Base-by-base conservation (phyloP, 331 rosid genomes). In the Quercus lobata region DNA sequence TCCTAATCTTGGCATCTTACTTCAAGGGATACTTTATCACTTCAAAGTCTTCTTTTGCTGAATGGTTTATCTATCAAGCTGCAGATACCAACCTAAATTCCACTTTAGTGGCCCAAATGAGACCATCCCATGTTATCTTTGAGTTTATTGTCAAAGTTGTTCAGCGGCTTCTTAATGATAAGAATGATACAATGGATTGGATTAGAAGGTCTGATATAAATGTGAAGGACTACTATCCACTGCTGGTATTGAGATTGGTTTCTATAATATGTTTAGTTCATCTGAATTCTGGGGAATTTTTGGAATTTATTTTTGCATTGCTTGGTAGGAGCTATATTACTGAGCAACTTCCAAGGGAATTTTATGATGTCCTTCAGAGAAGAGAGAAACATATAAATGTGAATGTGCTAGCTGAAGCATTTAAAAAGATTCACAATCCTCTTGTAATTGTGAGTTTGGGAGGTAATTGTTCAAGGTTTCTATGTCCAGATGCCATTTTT, bases 11-110 rank as follows among this genome's bases (percentile, higher is more conserved):
- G 63, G 78, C 82, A 55, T 84, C 81, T 7, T 63, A 60, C 76
- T 8, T 46, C 44, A 62, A 62, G 1, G 89, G 91, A 29, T 69
- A 54, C 75, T 75, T 87, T 35, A 72, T 86, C 80, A 78, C 92
- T 29, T 80, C 93, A 17, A 87, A 82, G 75, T 82, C 95, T 56
- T 85, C 85, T 55, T 90, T 91, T 69, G 62, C 74, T 56, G 97
- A 93, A 72, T 93, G 93, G 98, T 80, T 93, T 14, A 73, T 80
- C 49, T 68, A 69, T 81, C 82, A 78, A 15, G 84, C 81, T 56
- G 87, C 63, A 32, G 69, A 78, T 55, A 57, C 81, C 21, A 44
- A 49, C 49, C n/a, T 32, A 32, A 71, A 79, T 76, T 68, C 76
- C 80, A 71, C 44, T 66, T 41, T 0, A 1, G 56, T 49, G 54